Percentiles rank a stretch among this genome's conserved stretches.
phyloP scores from a whole-genome alignment of 2,329 filamentous ascomycete species.

The Pleurostoma richardsiae region DNA sequence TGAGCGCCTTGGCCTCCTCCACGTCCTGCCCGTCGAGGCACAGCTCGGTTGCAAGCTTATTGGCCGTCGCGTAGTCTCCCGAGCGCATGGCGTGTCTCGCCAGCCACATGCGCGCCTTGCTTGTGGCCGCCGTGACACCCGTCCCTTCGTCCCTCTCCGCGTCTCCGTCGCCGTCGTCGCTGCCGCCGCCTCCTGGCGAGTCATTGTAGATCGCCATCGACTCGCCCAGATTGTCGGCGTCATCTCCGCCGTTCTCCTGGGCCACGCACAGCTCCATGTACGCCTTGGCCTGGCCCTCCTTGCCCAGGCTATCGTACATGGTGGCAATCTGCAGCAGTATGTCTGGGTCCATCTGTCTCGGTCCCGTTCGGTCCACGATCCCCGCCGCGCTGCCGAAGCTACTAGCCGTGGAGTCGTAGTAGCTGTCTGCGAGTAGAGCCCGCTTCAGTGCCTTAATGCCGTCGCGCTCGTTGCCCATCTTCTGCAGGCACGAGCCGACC shows the following conservation, averaged over 20 bases:
- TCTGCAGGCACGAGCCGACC: constrained; percentile 84
- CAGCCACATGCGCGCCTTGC: constrained; percentile 90
- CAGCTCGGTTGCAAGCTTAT: constrained; percentile 80
- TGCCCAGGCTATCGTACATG: constrained; percentile 78
- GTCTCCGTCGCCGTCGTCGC: constrained; percentile 32
- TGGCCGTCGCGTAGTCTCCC: constrained; percentile 70
- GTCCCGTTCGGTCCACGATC: constrained; percentile 41
- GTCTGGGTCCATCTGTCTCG: constrained; percentile 75
- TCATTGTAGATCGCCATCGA: constrained; percentile 53
- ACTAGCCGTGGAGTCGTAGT: constrained; percentile 63
- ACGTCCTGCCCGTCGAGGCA: constrained; percentile 96
- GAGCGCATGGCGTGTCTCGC: constrained; percentile 74
- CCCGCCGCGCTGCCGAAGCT: constrained; percentile 44
- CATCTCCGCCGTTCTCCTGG: constrained; percentile 71
- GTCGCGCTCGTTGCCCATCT: constrained; percentile 81
- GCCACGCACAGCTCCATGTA: constrained; percentile 97
- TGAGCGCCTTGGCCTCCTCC: constrained; percentile 91
- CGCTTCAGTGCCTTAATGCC: constrained; percentile 94
- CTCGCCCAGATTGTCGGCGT: constrained; percentile 34
- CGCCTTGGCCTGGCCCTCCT: constrained; percentile 74
- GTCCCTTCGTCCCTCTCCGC: constrained; percentile 50
- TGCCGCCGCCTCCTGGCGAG: constrained; percentile 31
- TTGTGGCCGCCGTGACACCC: constrained; percentile 86
- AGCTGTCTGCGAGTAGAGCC: constrained; percentile 80
- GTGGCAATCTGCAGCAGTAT: constrained; percentile 83